Percentiles rank a stretch among this genome's conserved stretches.
phyloP scores from a whole-genome alignment of 2,329 filamentous ascomycete species.

The Claviceps cyperi region DNA sequence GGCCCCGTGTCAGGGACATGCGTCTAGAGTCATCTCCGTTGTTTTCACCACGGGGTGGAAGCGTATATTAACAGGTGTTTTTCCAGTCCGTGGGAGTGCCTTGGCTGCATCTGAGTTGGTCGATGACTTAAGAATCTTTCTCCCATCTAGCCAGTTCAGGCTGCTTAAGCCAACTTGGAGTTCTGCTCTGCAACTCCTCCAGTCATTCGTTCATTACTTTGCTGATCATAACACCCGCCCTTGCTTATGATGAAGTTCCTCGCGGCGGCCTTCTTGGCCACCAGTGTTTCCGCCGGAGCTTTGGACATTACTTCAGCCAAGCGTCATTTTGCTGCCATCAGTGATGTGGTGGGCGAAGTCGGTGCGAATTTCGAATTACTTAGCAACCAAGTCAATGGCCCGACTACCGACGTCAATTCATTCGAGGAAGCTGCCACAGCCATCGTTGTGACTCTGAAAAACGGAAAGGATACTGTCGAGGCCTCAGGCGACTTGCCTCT shows the following conservation, averaged over 20 bases:
- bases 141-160: not conserved
- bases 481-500: not conserved
- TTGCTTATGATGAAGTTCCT: constrained; percentile 3
- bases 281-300: constrained; percentile 2
- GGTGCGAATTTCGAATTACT: not conserved
- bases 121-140: not conserved
- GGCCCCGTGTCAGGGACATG: not conserved
- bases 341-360: not conserved
- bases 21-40: not conserved
- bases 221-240: not conserved
- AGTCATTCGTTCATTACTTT: constrained; percentile 2
- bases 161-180: constrained; percentile 1
- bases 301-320: not conserved
- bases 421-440: not conserved
- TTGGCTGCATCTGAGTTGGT: not conserved
- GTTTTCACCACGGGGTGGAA: not conserved
- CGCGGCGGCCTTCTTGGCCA: constrained; percentile 2
- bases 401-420: not conserved
- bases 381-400: not conserved
- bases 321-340: not conserved
- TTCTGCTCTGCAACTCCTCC: not conserved
- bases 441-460: constrained; percentile 3
- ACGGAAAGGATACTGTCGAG: not conserved
- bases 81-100: not conserved
- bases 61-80: not conserved